Conservation (phyloP, 208 protist genomes). For the Leishmania arabica region DNA sequence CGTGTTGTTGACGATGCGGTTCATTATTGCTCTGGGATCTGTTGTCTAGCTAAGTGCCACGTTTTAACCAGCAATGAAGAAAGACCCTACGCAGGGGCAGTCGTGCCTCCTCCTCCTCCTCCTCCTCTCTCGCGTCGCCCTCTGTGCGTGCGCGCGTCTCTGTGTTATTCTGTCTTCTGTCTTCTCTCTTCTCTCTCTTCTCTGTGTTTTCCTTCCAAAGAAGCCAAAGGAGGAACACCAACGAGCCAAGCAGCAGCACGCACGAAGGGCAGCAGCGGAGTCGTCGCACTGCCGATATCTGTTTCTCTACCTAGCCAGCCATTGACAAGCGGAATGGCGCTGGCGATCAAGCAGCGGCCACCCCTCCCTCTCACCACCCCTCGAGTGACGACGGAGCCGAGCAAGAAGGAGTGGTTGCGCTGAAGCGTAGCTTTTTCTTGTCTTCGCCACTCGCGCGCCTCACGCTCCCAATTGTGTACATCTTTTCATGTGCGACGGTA, state of each 20-base stretch:
- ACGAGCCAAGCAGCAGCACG: background rate
- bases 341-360: background rate
- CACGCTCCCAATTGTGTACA: background rate
- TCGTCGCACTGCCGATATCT: background rate
- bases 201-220: background rate
- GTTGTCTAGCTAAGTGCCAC: conserved; percentile 9
- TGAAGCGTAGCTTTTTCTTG: background rate
- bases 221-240: background rate
- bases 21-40: background rate
- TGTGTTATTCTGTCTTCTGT: background rate
- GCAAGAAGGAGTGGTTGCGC: background rate
- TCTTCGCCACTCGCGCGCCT: background rate
- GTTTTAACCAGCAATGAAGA: background rate
- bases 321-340: background rate
- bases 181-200: background rate
- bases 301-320: background rate
- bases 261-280: background rate
- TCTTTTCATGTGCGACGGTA: background rate
- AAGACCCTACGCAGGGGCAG: background rate
- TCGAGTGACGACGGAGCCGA: background rate
- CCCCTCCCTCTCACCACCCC: background rate
- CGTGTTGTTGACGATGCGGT: background rate
- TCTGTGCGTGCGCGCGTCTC: background rate
- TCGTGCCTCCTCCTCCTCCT: background rate
- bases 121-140: background rate